Percentiles rank a stretch among this genome's conserved stretches.
These are phyloP conservation scores for Ceratocystis cubensis DNA, from an alignment of 2,329 filamentous ascomycete genomes.

Conservation along the genomic window DNA sequence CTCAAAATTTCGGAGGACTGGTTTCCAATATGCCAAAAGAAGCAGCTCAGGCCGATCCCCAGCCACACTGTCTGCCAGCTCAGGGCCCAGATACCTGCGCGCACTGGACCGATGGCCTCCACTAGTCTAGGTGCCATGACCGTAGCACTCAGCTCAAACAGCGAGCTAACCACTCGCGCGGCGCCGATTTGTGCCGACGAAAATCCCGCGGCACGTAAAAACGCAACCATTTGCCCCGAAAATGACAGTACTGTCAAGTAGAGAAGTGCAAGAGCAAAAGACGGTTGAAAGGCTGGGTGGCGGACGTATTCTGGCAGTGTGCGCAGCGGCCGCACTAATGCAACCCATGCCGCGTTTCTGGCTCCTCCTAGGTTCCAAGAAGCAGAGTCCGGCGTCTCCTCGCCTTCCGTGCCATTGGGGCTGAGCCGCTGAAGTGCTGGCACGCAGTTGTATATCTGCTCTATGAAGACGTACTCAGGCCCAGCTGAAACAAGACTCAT, in stretches of 20 bases:
- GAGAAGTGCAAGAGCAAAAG: constrained; percentile 45
- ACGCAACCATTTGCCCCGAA: constrained; percentile 52
- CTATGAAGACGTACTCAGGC: constrained; percentile 42
- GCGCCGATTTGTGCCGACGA: constrained; percentile 40
- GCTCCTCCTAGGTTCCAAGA: background rate
- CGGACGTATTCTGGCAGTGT: constrained; percentile 35
- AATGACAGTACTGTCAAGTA: constrained; percentile 51
- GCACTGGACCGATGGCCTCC: constrained; percentile 41
- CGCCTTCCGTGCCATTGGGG: too few species aligned
- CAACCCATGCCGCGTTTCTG: background rate
- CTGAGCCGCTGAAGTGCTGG: constrained; percentile 21
- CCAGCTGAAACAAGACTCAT: constrained; percentile 39
- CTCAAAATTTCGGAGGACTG: constrained; percentile 22
- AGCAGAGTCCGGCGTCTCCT: background rate
- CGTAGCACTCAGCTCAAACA: constrained; percentile 48
- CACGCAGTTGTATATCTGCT: constrained; percentile 25
- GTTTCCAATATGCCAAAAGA: constrained; percentile 28
- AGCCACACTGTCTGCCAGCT: constrained; percentile 54
- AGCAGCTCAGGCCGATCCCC: constrained; percentile 33
- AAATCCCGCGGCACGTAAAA: constrained; percentile 43
- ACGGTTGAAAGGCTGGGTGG: constrained; percentile 47
- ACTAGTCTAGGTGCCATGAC: constrained; percentile 47
- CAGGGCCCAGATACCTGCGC: constrained; percentile 59
- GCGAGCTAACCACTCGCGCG: constrained; percentile 39
- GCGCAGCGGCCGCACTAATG: background rate